phyloP scores from a whole-genome alignment of 176 grass and related monocot species.

The Microstegium vimineum region DNA sequence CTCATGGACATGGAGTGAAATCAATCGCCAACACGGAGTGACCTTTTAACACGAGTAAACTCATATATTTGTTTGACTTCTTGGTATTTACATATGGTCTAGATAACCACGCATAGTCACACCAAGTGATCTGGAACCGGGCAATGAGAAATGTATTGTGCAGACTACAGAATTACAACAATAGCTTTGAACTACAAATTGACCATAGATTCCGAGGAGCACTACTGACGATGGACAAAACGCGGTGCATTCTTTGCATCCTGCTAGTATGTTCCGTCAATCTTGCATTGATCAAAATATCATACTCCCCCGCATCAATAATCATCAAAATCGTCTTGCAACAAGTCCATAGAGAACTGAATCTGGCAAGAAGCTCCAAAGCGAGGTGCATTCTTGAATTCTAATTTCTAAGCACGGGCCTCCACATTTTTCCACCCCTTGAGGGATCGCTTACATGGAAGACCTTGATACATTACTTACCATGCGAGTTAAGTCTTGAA shows the following conservation, averaged over 20 bases:
- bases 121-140: conserved; percentile 16
- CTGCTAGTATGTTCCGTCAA: background rate
- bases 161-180: conserved; percentile 15
- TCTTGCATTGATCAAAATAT: background rate
- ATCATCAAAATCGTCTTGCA: conserved; percentile 18
- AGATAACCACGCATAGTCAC: conserved; percentile 19
- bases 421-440: background rate
- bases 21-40: background rate
- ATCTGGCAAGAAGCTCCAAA: background rate
- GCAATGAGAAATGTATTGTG: background rate
- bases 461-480: conserved; percentile 43
- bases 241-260: background rate
- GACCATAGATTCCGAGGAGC: background rate
- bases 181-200: background rate
- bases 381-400: background rate
- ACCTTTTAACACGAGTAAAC: background rate
- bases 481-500: conserved; percentile 76
- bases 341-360: background rate
- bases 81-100: conserved; percentile 23
- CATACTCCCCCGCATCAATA: background rate
- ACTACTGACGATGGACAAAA: background rate
- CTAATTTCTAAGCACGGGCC: background rate
- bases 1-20: background rate
- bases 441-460: conserved; percentile 38
- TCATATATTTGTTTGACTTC: background rate